Base-by-base conservation (phyloP, 768 basidiomycete genomes). In the Auriscalpium microsporum region DNA sequence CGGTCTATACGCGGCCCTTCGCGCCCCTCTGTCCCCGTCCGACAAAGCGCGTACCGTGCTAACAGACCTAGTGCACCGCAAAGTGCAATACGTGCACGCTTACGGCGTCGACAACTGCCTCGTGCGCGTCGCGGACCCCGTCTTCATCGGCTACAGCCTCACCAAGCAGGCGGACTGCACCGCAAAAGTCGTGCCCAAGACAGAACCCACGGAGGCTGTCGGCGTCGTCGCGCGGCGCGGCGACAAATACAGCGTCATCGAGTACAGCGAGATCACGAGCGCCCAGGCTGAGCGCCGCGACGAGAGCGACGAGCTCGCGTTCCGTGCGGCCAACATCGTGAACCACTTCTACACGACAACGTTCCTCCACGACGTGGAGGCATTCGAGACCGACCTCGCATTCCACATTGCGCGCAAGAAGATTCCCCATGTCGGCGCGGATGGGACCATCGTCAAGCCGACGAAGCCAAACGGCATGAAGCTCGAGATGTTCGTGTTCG, bases 81-180 rank as follows among this genome's bases (percentile, higher is more conserved):
- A 83, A 44, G 73, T 98, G 59, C 78, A 83, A 56, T 96, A 95
- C 71, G 78, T 99, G 49, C 95, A 99, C 71, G 89, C 85, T 2
- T 98, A 96, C 75, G 86, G 95, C 65, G 96, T 99, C 64, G 96
- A 99, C 76, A 99, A 99, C 76, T 98, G 96, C 71, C 87, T 99
- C 56, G 96, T 97, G 59, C 83, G 86, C 58, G 91, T 99, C 53
- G 96, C 94, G 48, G 96, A 99, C 69, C 96, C 96, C 13, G 82
- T 94, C 66, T 99, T 99, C 79, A 75, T 98, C 61, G 96, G 96
- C 23, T 94, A 90, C 74, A 88, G 91, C 73, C 90, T 98, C 73
- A 72, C 77, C 54, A 92, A 90, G 65, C 78, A 87, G 62, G 87
- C 90, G 23, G 90, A 93, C 63, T 95, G 91, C 67, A 92, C 93